Percentiles rank a stretch among this genome's conserved stretches.
phyloP scores from a whole-genome alignment of 306 rosid genomes.

The Betula pendula region DNA sequence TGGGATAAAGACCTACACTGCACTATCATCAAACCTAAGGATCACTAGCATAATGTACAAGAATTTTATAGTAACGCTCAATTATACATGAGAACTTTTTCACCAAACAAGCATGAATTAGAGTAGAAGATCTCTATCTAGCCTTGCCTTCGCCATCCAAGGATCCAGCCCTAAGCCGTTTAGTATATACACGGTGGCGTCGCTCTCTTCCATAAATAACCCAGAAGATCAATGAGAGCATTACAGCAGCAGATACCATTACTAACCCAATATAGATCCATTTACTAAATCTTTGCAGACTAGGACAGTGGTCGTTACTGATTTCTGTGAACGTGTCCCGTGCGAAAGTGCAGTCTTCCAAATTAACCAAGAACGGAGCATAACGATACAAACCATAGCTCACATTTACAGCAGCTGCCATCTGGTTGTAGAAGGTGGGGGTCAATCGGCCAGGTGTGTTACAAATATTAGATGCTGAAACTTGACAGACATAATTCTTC shows the following conservation, averaged over 20 bases:
- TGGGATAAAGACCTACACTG: not conserved
- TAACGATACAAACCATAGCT: slow-evolving; percentile 59
- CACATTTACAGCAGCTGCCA: slow-evolving; percentile 47
- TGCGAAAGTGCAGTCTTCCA: slow-evolving; percentile 64
- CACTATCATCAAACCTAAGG: not conserved
- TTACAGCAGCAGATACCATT: slow-evolving; percentile 59
- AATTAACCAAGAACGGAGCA: slow-evolving; percentile 57
- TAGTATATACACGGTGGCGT: slow-evolving; percentile 66
- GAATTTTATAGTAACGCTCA: slow-evolving; percentile 3
- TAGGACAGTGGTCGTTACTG: slow-evolving; percentile 52
- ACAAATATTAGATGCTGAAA: slow-evolving; percentile 38
- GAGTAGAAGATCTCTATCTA: not conserved
- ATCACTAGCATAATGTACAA: slow-evolving; percentile 22
- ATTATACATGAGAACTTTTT: slow-evolving; percentile 32
- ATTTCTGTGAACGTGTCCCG: slow-evolving; percentile 57
- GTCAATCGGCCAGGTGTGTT: slow-evolving; percentile 55
- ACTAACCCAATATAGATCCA: slow-evolving; percentile 58
- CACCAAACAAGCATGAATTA: not conserved
- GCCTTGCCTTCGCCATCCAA: slow-evolving; percentile 26
- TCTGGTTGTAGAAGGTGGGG: slow-evolving; percentile 47
- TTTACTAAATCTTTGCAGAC: slow-evolving; percentile 28
- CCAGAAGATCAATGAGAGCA: slow-evolving; percentile 69
- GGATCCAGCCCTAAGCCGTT: slow-evolving; percentile 35
- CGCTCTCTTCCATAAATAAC: slow-evolving; percentile 63
- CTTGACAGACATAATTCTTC: slow-evolving; percentile 53